A percentile compares a stretch with the other conserved stretches of the same genome.
Evolutionary conservation across 2,329 filamentous ascomycete genomes (phyloP).

Genomic region (Nemania diffusa): DNA sequence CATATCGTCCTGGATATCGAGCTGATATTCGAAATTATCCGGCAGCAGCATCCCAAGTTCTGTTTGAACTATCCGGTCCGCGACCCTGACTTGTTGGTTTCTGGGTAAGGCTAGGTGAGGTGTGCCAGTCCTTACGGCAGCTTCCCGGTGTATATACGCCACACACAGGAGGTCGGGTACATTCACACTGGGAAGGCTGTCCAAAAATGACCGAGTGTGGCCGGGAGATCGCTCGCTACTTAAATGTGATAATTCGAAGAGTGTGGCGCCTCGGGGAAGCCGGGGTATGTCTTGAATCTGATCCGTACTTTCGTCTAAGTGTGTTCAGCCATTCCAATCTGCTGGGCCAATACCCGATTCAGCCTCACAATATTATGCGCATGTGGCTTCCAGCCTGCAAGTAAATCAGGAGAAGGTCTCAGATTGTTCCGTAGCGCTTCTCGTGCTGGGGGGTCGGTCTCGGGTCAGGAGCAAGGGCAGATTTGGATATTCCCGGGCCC

Average conservation of each 20-base stretch:
- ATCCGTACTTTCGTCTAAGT: constrained; percentile 2
- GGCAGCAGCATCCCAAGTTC: not conserved
- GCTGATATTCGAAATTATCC: not conserved
- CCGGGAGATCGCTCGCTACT: not conserved
- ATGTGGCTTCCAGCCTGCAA: not conserved
- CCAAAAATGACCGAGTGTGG: not conserved
- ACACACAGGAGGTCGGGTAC: not conserved
- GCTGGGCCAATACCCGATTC: not conserved
- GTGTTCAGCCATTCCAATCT: constrained; percentile 7
- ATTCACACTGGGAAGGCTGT: not conserved
- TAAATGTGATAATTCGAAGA: not conserved
- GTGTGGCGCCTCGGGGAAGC: constrained; percentile 7
- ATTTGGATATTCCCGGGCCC: not conserved
- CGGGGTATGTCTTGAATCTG: not conserved
- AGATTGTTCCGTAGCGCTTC: constrained; percentile 11
- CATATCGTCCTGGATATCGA: constrained; percentile 36
- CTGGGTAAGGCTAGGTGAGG: not conserved
- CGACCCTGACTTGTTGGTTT: not conserved
- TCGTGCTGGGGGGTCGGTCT: constrained; percentile 7
- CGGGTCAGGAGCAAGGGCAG: not conserved
- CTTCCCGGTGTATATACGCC: not conserved
- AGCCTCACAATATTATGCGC: not conserved
- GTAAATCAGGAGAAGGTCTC: constrained; percentile 24
- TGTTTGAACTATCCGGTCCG: not conserved
- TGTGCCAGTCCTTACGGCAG: not conserved